Base-by-base conservation (phyloP, 768 basidiomycete genomes). In the Lactifluus hygrophoroides region DNA sequence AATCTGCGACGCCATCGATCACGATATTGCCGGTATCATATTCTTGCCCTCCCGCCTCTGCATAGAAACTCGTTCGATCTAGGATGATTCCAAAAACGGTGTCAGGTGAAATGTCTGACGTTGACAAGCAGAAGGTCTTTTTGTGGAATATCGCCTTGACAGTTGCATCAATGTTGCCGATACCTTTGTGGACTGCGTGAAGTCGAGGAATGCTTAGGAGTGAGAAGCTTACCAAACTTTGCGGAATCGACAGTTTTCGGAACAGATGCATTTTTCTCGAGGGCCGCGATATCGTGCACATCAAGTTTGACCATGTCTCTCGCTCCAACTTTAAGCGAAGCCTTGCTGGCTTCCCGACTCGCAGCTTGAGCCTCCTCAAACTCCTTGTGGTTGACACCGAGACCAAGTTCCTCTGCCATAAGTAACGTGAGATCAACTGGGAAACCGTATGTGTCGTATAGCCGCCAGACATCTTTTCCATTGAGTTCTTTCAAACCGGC, bases 401-500 rank as follows among this genome's bases (percentile, higher is more conserved):
- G 75, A 2, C 85, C 86, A 28, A 91, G 75, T 68, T 99, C 96
- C 70, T 94, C 90, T 4, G 96, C 96, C 96, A 99, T 98, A 58
- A 99, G 77, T 50, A 88, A 85, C 1, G 96, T 99, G 50, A 99
- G 75, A 69, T 99, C 96, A 42, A 91, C 93, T 0, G 96, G 96
- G 76, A 99, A 99, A 51, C 96, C 96, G 69, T 90, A 99, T 1
- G 96, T 98, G 69, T 99, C 96, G 69, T 98, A 98, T 51, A 99
- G 73, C 27, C 90, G 81, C 96, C 96, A 99, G 35, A 97, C 91
- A 67, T 99, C 95, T 65, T 86, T 88, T 25, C 96, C 96, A 58
- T 76, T 83, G 30, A 99, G 82, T 64, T 84, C 81, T 38, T 75
- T 85, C 5, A 73, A 66, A 8, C 84, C 85, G 48, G 78, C 74